These are phyloP conservation scores for Omphalea diandra DNA, from an alignment of 441 rosid species.

Conservation along the genomic window DNA sequence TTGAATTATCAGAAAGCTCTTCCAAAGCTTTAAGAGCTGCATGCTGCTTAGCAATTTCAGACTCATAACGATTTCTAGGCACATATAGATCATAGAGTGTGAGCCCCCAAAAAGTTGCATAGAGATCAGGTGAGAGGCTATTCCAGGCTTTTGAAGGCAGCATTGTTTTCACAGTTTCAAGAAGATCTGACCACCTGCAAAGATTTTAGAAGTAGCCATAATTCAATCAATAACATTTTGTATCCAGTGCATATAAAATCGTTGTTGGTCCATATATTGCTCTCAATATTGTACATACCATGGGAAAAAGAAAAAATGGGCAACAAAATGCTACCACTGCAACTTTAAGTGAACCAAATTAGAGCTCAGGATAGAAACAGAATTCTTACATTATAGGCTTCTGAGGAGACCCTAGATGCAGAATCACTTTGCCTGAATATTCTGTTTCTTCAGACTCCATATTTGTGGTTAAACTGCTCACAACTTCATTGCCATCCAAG, in stretches of 20 bases:
- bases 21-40: slow-evolving; percentile 95
- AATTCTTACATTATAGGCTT: slow-evolving; percentile 61
- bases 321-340: neutral
- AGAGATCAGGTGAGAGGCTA: slow-evolving; percentile 99
- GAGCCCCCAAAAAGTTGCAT: slow-evolving; percentile 99
- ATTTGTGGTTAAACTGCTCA: slow-evolving; percentile 32
- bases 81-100: slow-evolving; percentile 98
- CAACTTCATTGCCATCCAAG: slow-evolving; percentile 54
- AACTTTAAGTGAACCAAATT: too few relatives aligned
- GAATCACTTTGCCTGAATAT: slow-evolving; percentile 44
- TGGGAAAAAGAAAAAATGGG: neutral
- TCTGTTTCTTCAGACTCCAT: slow-evolving; percentile 52
- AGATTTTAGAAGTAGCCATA: slow-evolving; percentile 9
- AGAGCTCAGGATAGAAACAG: too few relatives aligned
- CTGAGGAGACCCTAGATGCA: slow-evolving; percentile 64
- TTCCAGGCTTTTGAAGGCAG: slow-evolving; percentile 99
- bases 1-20: slow-evolving; percentile 94
- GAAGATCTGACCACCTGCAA: slow-evolving; percentile 98
- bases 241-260: neutral
- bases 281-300: neutral
- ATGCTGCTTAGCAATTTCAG: slow-evolving; percentile 97
- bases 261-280: neutral
- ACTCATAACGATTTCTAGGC: slow-evolving; percentile 89
- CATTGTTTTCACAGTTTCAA: slow-evolving; percentile 85
- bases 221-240: neutral